A percentile compares a stretch with the other conserved stretches of the same genome.
Evolutionary conservation across 2,329 filamentous ascomycete species (phyloP).

Genomic region (Fusarium paranaense): DNA sequence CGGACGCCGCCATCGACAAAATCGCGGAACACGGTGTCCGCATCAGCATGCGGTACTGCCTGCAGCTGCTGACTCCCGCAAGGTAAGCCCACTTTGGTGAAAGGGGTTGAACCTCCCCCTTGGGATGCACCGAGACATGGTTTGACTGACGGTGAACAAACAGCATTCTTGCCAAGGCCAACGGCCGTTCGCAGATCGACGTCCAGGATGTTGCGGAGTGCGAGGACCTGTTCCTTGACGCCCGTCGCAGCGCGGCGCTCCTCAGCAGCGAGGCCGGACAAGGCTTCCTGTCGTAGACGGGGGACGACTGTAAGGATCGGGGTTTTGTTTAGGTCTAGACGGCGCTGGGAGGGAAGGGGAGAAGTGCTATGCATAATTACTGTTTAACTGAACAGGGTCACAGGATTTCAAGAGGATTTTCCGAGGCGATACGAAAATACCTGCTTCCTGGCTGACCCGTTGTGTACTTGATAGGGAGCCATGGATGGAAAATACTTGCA

Average conservation of each 20-base stretch:
- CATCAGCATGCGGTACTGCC: conserved; percentile 90
- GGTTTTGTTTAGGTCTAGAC: conserved; percentile 29
- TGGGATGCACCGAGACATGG: conserved; percentile 45
- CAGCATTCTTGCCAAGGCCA: conserved; percentile 89
- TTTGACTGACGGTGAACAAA: conserved; percentile 48
- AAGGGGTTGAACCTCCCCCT: conserved; percentile 30
- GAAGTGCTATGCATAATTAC: conserved; percentile 45
- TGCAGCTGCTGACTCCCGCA: conserved; percentile 90
- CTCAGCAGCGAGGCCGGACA: conserved; percentile 71
- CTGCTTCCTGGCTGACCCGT: conserved; percentile 24
- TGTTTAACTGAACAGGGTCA: conserved; percentile 33
- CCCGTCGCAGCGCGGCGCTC: conserved; percentile 79
- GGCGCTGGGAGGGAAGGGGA: conserved; percentile 36
- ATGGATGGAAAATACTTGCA: conserved; percentile 35
- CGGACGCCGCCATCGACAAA: conserved; percentile 86
- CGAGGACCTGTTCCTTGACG: conserved; percentile 86
- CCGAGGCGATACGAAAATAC: conserved; percentile 33
- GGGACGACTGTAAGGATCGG: conserved; percentile 3
- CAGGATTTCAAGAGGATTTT: conserved; percentile 28
- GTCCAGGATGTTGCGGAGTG: conserved; percentile 83
- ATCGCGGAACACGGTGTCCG: conserved; percentile 87
- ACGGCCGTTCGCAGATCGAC: conserved; percentile 81
- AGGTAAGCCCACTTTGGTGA: conserved; percentile 59
- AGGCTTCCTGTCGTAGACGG: conserved; percentile 71
- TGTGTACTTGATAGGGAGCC: conserved; percentile 42